Evolutionary conservation across 2,329 filamentous ascomycete genomes (phyloP), one percentile per base, ranked within the genome.

Genomic region (Penicillium sp.): DNA sequence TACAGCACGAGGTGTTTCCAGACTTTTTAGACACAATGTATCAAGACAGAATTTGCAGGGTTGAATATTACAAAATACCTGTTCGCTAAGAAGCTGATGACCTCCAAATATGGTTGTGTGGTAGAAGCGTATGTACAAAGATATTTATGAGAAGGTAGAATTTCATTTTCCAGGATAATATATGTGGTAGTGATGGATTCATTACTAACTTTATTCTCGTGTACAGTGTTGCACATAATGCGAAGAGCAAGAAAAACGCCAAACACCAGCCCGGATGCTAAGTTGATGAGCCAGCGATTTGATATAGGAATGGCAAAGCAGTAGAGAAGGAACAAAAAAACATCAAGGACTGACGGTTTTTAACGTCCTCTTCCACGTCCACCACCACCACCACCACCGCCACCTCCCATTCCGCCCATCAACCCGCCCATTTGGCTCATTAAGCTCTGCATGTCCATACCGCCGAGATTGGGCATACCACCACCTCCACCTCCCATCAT

Each of bases 401-500:
- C 74, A 64, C 78, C 77, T 65, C 76, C 74, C 48, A 67, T 71
- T 35, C 73, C 76, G 30, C 76, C 76, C 72, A 79, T 76, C 67
- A 76, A 68, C 58, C 88, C 90, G 81, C 89, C 74, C 74, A 94
- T 90, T 62, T 88, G 87, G 70, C 87, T 85, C 81, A 83, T 83
- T 84, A 94, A 88, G 59, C 88, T 86, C 75, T 87, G 83, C 55
- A 88, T 82, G 27, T 86, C 85, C 59, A 80, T 80, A 2, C 77
- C 77, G 7, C 76, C 77, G 19, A 80, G 63, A 43, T 78, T 76
- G 1, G 87, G 86, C 79, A 92, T 85, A 0, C 83, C 84, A 1
- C 84, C 87, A 23, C 84, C 87, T 7, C 81, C 84, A 5, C 84
- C 86, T 1, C 85, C 86, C 85, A 95, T 91, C 81, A 92, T 92